Conservation (phyloP, 768 basidiomycete species). For the Suillus weaverae region DNA sequence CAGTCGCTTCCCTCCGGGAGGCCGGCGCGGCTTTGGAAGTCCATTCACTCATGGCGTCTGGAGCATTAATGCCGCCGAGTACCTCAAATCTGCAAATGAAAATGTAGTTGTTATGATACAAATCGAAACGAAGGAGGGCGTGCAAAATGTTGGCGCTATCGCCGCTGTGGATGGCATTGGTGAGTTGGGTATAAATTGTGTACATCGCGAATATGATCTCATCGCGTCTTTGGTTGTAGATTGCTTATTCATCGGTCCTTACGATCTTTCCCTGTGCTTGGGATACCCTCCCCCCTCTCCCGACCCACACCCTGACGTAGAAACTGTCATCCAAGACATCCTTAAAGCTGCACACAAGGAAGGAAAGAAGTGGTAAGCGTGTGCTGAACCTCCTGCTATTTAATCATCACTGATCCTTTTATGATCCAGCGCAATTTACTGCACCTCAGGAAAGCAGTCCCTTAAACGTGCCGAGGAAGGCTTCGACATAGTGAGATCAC, state of each 20-base stretch:
- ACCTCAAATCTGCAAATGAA: constrained; percentile 56
- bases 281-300: constrained; percentile 63
- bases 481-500: constrained; percentile 48
- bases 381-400: neutral
- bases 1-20: constrained; percentile 60
- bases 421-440: constrained; percentile 45
- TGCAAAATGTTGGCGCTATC: constrained; percentile 60
- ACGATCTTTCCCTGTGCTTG: constrained; percentile 63
- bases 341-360: constrained; percentile 48
- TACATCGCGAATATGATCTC: neutral
- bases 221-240: constrained; percentile 29
- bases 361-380: constrained; percentile 64
- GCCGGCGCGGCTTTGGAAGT: constrained; percentile 65
- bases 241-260: constrained; percentile 64
- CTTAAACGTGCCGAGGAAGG: constrained; percentile 46
- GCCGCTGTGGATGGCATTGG: constrained; percentile 62
- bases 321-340: constrained; percentile 56
- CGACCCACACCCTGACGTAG: constrained; percentile 64
- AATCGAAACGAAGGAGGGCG: constrained; percentile 63
- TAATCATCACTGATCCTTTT: neutral
- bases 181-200: constrained; percentile 25
- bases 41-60: constrained; percentile 61
- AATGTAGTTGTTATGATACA: constrained; percentile 59
- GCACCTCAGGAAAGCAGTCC: constrained; percentile 45
- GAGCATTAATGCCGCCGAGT: constrained; percentile 52